phyloP scores from a whole-genome alignment of 2,329 filamentous ascomycete species.

The Emmonsiellopsis sp. region DNA sequence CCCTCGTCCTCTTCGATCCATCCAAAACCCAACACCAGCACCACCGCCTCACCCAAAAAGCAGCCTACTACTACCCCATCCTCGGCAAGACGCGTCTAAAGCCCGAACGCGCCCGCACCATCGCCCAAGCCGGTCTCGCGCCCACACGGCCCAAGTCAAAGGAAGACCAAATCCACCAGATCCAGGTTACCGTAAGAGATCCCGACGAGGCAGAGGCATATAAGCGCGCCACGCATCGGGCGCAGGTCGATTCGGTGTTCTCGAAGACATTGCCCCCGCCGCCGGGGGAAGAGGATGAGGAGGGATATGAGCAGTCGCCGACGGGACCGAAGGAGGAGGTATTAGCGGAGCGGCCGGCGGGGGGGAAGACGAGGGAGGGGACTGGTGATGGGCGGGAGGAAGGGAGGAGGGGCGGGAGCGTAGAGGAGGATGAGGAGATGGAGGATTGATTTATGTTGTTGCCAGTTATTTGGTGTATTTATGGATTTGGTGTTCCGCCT shows the following conservation, averaged over 20 bases:
- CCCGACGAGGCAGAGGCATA: conserved; percentile 41
- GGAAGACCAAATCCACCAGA: conserved; percentile 43
- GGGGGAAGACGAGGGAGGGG: conserved; percentile 6
- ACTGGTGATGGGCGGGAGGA: conserved; percentile 1
- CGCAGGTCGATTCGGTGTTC: conserved; percentile 37
- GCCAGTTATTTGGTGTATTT: too few relatives aligned
- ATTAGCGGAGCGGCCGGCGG: conserved; percentile 15
- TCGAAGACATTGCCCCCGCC: conserved; percentile 26
- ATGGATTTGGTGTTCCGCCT: too few relatives aligned
- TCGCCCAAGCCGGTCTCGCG: conserved; percentile 30
- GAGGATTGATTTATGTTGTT: conserved; percentile 1
- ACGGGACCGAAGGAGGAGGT: conserved; percentile 9
- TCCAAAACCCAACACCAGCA: conserved; percentile 13
- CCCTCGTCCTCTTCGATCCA: conserved; percentile 48
- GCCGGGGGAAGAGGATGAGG: conserved; percentile 14
- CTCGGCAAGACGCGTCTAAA: conserved; percentile 47
- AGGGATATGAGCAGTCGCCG: conserved; percentile 13
- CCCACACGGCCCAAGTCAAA: conserved; percentile 28
- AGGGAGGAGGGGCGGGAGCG: conserved; percentile 4
- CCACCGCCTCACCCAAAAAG: conserved; percentile 1
- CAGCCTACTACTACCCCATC: conserved; percentile 28
- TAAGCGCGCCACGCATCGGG: conserved; percentile 35
- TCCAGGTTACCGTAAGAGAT: conserved; percentile 44
- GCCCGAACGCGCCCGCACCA: conserved; percentile 36
- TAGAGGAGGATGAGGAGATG: conserved; percentile 19